Conservation (phyloP, 2,329 filamentous ascomycete species). For the Chaetomium strumarium region DNA sequence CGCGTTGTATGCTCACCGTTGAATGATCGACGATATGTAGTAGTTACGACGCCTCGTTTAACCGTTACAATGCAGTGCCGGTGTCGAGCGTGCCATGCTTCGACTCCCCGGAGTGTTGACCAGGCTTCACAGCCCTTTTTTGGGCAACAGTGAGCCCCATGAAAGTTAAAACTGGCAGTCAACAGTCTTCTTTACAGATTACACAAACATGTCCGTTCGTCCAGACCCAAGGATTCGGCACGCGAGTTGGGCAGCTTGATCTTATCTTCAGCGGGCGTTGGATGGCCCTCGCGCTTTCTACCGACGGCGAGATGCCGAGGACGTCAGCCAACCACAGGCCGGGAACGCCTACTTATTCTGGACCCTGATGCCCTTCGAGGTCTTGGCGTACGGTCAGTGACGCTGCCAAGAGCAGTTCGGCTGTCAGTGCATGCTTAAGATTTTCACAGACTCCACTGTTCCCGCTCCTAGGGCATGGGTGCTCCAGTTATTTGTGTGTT, state of each 20-base stretch:
- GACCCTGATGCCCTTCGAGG: not conserved
- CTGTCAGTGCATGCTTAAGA: no score
- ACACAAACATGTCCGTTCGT: not conserved
- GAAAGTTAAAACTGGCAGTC: no score
- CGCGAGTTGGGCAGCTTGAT: constrained; percentile 8
- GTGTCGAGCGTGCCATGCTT: no score
- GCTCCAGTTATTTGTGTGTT: constrained; percentile 1
- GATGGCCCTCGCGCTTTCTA: constrained; percentile 16
- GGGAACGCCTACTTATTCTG: constrained; percentile 4
- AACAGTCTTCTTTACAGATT: not conserved
- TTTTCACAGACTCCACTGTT: constrained; percentile 14
- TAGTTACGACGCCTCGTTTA: no score
- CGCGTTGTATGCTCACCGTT: no score
- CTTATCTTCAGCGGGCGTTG: not conserved
- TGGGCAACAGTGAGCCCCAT: no score
- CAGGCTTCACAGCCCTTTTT: no score
- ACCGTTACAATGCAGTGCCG: no score
- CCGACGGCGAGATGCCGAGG: constrained; percentile 16
- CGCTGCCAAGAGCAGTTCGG: not conserved
- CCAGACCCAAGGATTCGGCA: not conserved
- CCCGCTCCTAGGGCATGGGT: constrained; percentile 10
- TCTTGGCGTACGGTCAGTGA: constrained; percentile 10
- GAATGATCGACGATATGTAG: no score
- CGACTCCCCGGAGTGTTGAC: no score
- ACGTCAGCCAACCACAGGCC: constrained; percentile 9